phyloP scores from a whole-genome alignment of 768 basidiomycete genomes.

The Tulasnella sp. region DNA sequence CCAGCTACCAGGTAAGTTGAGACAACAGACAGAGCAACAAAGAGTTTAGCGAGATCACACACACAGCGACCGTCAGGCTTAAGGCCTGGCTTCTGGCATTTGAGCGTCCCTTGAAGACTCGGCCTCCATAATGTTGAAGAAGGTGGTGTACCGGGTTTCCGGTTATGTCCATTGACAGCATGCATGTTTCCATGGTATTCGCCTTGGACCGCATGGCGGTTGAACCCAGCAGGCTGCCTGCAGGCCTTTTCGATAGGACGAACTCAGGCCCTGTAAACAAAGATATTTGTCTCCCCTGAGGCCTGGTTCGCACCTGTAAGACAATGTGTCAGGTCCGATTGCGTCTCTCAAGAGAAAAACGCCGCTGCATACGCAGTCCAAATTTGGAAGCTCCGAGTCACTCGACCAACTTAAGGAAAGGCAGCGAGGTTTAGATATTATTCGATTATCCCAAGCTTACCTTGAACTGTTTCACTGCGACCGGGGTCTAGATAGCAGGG shows the following conservation, averaged over 20 bases:
- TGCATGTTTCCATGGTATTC: too few species aligned
- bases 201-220: too few species aligned
- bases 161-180: conserved; percentile 79
- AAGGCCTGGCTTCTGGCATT: conserved; percentile 67
- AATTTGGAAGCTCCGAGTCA: too few species aligned
- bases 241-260: conserved; percentile 70
- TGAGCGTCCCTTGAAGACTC: conserved; percentile 85
- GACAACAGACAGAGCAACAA: background rate
- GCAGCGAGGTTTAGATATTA: too few species aligned
- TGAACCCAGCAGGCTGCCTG: conserved; percentile 60
- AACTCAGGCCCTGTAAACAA: conserved; percentile 59
- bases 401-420: too few species aligned
- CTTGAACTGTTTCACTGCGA: conserved; percentile 42
- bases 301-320: conserved; percentile 72
- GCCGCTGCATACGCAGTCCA: too few species aligned
- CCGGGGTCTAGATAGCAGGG: conserved; percentile 59
- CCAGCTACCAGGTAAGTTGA: conserved; percentile 64
- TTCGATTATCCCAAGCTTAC: too few species aligned
- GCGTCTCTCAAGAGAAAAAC: too few species aligned
- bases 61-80: conserved; percentile 65
- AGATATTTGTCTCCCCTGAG: background rate
- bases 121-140: conserved; percentile 69
- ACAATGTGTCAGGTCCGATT: conserved; percentile 87
- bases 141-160: conserved; percentile 52
- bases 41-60: conserved; percentile 50